Conservation (phyloP, 2,329 filamentous ascomycete genomes). For the Apiospora arundinis region DNA sequence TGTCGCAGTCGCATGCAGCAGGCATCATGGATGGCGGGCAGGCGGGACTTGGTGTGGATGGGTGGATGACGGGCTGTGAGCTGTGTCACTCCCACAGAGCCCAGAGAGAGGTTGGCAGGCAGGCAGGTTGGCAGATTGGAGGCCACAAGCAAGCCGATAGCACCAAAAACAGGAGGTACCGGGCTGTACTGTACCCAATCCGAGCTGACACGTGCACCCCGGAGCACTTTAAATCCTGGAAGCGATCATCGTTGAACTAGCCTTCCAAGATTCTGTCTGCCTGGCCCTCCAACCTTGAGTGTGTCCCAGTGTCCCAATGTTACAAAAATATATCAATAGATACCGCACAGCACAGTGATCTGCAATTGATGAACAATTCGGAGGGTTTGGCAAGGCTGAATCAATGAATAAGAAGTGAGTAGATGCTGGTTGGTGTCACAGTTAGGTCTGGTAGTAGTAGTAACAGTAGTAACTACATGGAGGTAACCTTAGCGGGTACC, state of each 20-base stretch:
- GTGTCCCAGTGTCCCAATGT: not conserved
- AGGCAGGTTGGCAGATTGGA: not conserved
- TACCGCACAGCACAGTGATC: not conserved
- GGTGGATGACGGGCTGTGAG: conserved; percentile 12
- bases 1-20: conserved; percentile 15
- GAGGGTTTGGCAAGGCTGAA: conserved; percentile 2
- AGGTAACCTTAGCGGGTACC: not conserved
- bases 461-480: no score
- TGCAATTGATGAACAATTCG: not conserved
- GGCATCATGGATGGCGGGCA: conserved; percentile 24
- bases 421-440: not conserved
- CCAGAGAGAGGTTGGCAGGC: not conserved
- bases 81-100: conserved; percentile 3
- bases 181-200: not conserved
- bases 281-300: not conserved
- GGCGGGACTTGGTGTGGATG: conserved; percentile 1
- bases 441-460: not conserved
- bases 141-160: not conserved
- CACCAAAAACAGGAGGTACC: not conserved
- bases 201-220: conserved; percentile 6
- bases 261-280: conserved; percentile 18
- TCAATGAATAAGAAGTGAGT: not conserved
- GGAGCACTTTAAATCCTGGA: not conserved
- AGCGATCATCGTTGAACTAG: conserved; percentile 5
- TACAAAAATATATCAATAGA: not conserved